These are phyloP conservation scores for Russula brevipes DNA, from an alignment of 768 basidiomycete species.

Conservation along the genomic window DNA sequence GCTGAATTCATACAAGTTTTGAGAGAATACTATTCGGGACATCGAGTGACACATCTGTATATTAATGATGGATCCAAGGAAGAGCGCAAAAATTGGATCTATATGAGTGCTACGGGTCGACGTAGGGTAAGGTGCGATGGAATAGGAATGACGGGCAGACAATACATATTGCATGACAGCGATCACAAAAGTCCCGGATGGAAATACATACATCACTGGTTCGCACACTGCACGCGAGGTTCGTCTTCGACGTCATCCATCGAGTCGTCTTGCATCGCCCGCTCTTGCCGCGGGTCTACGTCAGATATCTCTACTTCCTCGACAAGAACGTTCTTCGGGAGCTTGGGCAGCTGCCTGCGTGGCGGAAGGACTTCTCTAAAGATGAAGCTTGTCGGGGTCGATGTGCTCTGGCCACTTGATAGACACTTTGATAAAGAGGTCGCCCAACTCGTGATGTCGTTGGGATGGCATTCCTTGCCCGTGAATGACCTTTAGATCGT, in stretches of 20 bases:
- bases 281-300: slow-evolving; percentile 62
- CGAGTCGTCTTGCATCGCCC: slow-evolving; percentile 52
- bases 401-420: slow-evolving; percentile 88
- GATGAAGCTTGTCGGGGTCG: slow-evolving; percentile 55
- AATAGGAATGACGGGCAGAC: slow-evolving; percentile 1
- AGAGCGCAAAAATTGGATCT: slow-evolving; percentile 14
- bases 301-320: slow-evolving; percentile 87
- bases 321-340: slow-evolving; percentile 57
- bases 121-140: slow-evolving; percentile 13
- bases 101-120: slow-evolving; percentile 21
- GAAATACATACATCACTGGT: slow-evolving; percentile 50
- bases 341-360: slow-evolving; percentile 60
- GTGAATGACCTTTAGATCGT: slow-evolving; percentile 82
- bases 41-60: slow-evolving; percentile 2
- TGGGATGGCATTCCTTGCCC: slow-evolving; percentile 99
- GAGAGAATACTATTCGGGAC: neutral
- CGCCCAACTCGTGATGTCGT: slow-evolving; percentile 94
- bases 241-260: slow-evolving; percentile 95
- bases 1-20: neutral
- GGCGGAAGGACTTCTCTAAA: slow-evolving; percentile 87
- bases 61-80: slow-evolving; percentile 5
- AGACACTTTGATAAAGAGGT: slow-evolving; percentile 80
- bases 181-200: slow-evolving; percentile 11
- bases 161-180: slow-evolving; percentile 21
- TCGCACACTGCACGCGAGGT: slow-evolving; percentile 93